Base-by-base conservation (phyloP, 768 basidiomycete species). In the Amanita rimosa region DNA sequence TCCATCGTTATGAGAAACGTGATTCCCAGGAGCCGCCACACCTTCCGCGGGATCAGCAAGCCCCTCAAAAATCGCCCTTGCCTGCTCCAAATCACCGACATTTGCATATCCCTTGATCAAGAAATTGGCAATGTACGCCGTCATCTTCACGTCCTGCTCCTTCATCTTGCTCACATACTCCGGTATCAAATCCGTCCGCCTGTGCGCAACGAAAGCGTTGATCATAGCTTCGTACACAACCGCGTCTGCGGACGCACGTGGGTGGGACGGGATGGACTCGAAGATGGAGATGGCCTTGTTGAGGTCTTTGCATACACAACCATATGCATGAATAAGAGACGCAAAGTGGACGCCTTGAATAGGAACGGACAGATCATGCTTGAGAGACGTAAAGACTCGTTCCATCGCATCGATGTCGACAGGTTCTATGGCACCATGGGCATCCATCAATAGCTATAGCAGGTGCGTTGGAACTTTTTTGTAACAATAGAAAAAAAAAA, bases 41-140 rank as follows among this genome's bases (percentile, higher is more conserved):
- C 92, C 92, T 26, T 75, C 75, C 0, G 87, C 74, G 0, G 91
- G 84, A 58, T 98, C 93, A 11, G 70, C 66, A 60, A 98, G 70
- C 7, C 71, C 63, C 62, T 93, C 89, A 63, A 99, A 99, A 48
- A 94, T 66, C 29, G 61, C 64, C 33, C 94, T 72, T 1, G 95
- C 83, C 48, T 76, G 69, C 13, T 78, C 80, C 47, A 97, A 69
- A 36, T 84, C 70, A 14, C 83, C 83, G 1, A 72, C 73, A 22
- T 81, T 75, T 0, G 93, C 71, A 52, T 72, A 81, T 0, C 80
- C 82, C 60, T 79, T 77, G 67, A 92, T 87, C 57, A 90, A 67
- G 49, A 83, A 72, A 67, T 97, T 97, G 22, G 85, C 86, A 54
- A 97, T 87, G 64, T 99, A 99, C 5, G 95, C 93, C 2, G 94